Evolutionary conservation across 192 early-diverging fungal species (phyloP), one percentile per base, ranked within the genome.

Genomic region (Entomortierella lignicola): DNA sequence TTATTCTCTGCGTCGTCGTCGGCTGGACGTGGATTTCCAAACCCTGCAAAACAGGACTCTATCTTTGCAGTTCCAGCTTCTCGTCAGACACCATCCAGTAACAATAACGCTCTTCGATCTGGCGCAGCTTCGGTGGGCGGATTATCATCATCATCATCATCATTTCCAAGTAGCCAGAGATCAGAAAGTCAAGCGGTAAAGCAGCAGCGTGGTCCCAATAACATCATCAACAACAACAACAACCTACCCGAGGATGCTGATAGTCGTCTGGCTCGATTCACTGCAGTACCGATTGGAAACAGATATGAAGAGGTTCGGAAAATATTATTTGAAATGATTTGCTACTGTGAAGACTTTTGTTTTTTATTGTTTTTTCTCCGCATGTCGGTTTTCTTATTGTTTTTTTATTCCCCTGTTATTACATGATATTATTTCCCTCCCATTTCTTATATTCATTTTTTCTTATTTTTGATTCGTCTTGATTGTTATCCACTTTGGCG

Each of bases 231-330:
- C 5, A 11, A 26, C 63, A 69, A 26, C 55, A n/a, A 42, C 1
- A 27, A 41, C 20, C 55, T 8, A 43, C 18, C 57, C 5, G 72
- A 58, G 65, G 65, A 75, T 64, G 29, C 74, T 2, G 74, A 77
- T 23, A 77, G 74, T 39, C 60, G 74, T 29, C 23, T 69, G 15
- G 48, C 66, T 34, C 66, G 74, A 64, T 77, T 77, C 50, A 64
- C 23, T 32, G 52, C 66, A 12, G 60, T 64, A 26, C 66, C 66
- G 5, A 65, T 64, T 26, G 74, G 66, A 32, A 65, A 77, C 30
- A 44, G 48, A 20, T 69, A 55, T 62, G 66, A 77, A 37, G 66
- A 77, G 71, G 71, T 73, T 59, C 31, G 70, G 31, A 54, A 32
- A 2, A 31, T 21, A 15, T 12, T 25, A 26, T 12, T 32, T 29